phyloP scores from a whole-genome alignment of 2,329 filamentous ascomycete genomes.

The Arthrobotrys sphaeroides region DNA sequence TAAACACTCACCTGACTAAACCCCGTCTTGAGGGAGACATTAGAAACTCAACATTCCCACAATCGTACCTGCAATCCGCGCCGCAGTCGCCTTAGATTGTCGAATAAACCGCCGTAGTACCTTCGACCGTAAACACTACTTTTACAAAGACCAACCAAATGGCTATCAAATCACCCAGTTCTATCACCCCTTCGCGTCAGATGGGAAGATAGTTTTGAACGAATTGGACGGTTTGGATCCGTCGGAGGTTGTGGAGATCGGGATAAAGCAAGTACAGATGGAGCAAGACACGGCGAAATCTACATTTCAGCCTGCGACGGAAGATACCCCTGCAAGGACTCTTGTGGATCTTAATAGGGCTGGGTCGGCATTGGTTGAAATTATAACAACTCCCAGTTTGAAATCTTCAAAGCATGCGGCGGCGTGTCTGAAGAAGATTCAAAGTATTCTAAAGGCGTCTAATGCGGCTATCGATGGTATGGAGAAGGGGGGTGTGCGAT shows the following conservation, averaged over 20 bases:
- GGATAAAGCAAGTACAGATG: constrained; percentile 93
- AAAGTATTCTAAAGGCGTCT: constrained; percentile 78
- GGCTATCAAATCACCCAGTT: constrained; percentile 99
- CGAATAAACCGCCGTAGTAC: constrained; percentile 77
- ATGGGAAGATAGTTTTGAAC: constrained; percentile 41
- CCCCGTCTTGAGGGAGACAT: constrained; percentile 66
- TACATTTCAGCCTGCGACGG: constrained; percentile 71
- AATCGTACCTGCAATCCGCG: constrained; percentile 86
- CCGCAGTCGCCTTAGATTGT: constrained; percentile 84
- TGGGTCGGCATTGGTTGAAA: constrained; percentile 89
- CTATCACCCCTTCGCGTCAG: constrained; percentile 73
- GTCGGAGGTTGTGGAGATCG: constrained; percentile 71
- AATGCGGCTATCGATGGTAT: constrained; percentile 90
- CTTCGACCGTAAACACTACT: constrained; percentile 98
- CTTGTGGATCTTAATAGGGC: constrained; percentile 95
- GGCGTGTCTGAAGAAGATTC: constrained; percentile 87
- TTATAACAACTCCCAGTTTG: constrained; percentile 80
- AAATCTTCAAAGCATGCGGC: constrained; percentile 76
- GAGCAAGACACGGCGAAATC: constrained; percentile 72
- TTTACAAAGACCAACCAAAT: constrained; percentile 96
- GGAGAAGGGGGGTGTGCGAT: constrained; percentile 88
- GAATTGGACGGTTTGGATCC: constrained; percentile 67
- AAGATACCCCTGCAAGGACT: constrained; percentile 64
- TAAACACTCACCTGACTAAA: constrained; percentile 83
- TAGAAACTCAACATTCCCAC: constrained; percentile 79